Evolutionary conservation across 306 rosid species (phyloP).

Genomic region (Prunus davidiana): DNA sequence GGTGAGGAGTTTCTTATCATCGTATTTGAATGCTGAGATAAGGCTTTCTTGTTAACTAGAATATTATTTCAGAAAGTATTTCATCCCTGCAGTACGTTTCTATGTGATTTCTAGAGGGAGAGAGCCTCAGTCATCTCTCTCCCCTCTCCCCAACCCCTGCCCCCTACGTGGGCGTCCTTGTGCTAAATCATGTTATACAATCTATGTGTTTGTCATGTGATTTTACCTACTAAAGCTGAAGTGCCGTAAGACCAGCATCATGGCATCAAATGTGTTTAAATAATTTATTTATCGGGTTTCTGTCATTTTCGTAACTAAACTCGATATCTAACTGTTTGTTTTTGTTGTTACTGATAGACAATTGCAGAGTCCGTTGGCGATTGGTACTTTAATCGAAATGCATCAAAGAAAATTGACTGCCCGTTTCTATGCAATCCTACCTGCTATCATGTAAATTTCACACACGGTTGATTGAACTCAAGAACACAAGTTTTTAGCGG

Average conservation of each 20-base stretch:
- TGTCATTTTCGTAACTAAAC: background rate
- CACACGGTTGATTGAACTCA: conserved; percentile 23
- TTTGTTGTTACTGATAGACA: conserved; percentile 38
- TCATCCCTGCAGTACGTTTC: background rate
- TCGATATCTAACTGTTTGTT: background rate
- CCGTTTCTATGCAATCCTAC: conserved; percentile 92
- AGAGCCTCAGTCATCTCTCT: too few species aligned
- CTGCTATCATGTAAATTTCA: conserved; percentile 61
- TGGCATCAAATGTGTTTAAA: background rate
- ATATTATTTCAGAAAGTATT: background rate
- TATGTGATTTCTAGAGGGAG: background rate
- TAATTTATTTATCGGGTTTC: background rate
- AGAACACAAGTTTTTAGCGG: background rate
- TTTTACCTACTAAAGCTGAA: background rate
- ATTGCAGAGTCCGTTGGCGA: conserved; percentile 86
- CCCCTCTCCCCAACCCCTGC: too few species aligned
- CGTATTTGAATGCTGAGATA: background rate
- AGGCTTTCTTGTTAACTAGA: background rate
- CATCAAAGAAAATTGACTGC: conserved; percentile 64
- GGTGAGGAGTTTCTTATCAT: conserved; percentile 31
- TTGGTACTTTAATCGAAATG: conserved; percentile 68
- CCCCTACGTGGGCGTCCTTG: too few species aligned
- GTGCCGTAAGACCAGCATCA: background rate
- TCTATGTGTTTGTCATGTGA: too few species aligned
- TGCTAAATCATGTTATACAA: too few species aligned